phyloP scores from a whole-genome alignment of 257 asterid genomes.

The Ilex aquifolium region DNA sequence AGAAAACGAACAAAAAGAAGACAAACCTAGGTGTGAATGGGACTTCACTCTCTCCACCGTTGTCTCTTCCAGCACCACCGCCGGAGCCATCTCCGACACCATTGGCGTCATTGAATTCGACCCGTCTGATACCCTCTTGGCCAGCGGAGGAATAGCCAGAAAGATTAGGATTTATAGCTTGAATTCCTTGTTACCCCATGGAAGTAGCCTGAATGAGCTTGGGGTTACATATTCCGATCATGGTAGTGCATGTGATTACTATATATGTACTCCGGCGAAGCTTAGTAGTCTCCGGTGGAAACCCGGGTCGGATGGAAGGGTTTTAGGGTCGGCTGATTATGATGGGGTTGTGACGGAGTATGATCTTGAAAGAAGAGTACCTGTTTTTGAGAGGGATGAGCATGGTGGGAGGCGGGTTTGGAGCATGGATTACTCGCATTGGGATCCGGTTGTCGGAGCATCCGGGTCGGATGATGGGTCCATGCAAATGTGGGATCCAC shows the following conservation, averaged over 20 bases:
- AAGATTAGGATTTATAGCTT: slow-evolving; percentile 55
- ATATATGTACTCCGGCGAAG: slow-evolving; percentile 75
- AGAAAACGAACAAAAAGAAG: slow-evolving; percentile 8
- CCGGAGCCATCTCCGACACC: slow-evolving; percentile 48
- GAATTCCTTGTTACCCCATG: slow-evolving; percentile 15
- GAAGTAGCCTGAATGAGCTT: background rate
- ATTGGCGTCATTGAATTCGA: slow-evolving; percentile 76
- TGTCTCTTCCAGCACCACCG: slow-evolving; percentile 33
- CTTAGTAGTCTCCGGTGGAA: slow-evolving; percentile 84
- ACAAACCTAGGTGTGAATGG: slow-evolving; percentile 57
- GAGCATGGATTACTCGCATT: slow-evolving; percentile 67
- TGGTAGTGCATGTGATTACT: slow-evolving; percentile 56
- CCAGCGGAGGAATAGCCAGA: slow-evolving; percentile 88
- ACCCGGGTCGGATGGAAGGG: slow-evolving; percentile 57
- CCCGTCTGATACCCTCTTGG: slow-evolving; percentile 38
- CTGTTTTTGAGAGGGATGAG: slow-evolving; percentile 89
- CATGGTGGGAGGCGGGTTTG: slow-evolving; percentile 89
- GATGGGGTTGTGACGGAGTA: slow-evolving; percentile 89
- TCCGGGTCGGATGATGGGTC: slow-evolving; percentile 95
- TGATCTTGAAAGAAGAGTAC: slow-evolving; percentile 63
- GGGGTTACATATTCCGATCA: slow-evolving; percentile 30
- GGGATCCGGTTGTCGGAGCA: slow-evolving; percentile 59
- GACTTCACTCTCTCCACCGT: slow-evolving; percentile 64
- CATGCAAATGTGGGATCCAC: slow-evolving; percentile 90
- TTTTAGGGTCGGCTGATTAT: slow-evolving; percentile 80